Conservation (phyloP, 73 alveolate genomes). For the Durusdinium trenchii region DNA sequence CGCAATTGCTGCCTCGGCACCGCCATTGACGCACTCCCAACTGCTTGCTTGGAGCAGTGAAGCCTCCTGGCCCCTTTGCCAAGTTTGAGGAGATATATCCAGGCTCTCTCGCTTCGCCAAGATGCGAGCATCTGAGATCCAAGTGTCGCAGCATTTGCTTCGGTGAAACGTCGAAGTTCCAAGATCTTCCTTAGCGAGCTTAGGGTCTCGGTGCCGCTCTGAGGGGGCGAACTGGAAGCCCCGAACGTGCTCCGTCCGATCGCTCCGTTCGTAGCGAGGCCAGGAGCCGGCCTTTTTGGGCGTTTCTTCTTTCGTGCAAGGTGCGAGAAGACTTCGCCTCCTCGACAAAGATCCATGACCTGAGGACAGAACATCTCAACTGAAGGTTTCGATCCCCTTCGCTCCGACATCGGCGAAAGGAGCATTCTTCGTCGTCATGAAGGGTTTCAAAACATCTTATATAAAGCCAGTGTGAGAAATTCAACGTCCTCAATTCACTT, state of each 20-base stretch:
- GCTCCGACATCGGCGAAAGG: too few species aligned
- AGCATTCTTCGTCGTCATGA: too few species aligned
- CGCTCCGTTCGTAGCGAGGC: background rate
- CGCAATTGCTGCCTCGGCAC: slow-evolving; percentile 51
- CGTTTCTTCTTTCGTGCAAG: background rate
- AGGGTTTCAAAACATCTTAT: too few species aligned
- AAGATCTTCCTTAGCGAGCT: slow-evolving; percentile 31
- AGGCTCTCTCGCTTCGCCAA: too few species aligned
- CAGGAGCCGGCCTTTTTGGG: background rate
- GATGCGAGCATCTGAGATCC: slow-evolving; percentile 74
- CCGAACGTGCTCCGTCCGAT: background rate
- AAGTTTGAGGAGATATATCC: too few species aligned
- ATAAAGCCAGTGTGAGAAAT: too few species aligned
- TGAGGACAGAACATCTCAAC: background rate
- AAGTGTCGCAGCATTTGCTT: slow-evolving; percentile 63
- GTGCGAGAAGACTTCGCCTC: slow-evolving; percentile 84
- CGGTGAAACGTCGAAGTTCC: slow-evolving; percentile 74
- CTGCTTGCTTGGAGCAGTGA: background rate
- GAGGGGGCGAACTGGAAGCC: background rate
- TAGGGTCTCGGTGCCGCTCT: background rate
- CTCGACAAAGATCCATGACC: slow-evolving; percentile 90
- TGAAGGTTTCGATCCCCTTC: too few species aligned
- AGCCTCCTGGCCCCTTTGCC: background rate
- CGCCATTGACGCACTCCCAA: background rate
- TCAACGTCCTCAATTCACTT: too few species aligned